phyloP scores from a whole-genome alignment of 169 alveolate species.

The Eimeria necatrix region DNA sequence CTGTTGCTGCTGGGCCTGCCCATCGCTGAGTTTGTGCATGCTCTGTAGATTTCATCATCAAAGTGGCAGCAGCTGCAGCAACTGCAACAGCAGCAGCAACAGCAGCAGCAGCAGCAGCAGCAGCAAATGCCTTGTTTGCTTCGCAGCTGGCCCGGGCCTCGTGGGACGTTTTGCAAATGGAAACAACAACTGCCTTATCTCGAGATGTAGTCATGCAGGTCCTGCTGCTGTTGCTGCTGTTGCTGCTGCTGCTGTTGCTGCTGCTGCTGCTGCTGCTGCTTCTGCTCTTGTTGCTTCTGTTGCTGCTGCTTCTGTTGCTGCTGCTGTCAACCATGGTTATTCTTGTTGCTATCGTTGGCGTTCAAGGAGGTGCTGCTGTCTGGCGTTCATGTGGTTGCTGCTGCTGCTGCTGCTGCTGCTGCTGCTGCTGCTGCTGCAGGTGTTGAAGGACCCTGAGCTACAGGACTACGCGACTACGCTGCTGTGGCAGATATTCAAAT shows the following conservation, averaged over 20 bases:
- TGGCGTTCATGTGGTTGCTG: background rate
- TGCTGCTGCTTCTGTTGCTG: background rate
- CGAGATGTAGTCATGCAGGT: background rate
- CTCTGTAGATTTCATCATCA: too few relatives aligned
- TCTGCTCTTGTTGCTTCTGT: too few relatives aligned
- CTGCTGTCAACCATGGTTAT: background rate
- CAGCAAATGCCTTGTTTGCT: too few relatives aligned
- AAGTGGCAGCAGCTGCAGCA: too few relatives aligned
- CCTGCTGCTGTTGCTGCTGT: background rate
- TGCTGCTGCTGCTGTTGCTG: too few relatives aligned
- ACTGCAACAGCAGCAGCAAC: too few relatives aligned
- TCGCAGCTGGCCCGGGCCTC: background rate
- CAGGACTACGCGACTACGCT: slow-evolving; percentile 1
- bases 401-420: background rate
- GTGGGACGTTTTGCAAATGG: background rate
- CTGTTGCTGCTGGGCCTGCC: too few relatives aligned
- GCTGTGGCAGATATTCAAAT: background rate
- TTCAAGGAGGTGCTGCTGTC: background rate
- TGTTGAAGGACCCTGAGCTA: slow-evolving; percentile 1
- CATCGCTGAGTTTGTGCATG: too few relatives aligned
- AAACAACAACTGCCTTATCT: background rate
- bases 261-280: too few relatives aligned
- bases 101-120: too few relatives aligned
- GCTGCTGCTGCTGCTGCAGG: slow-evolving; percentile 39
- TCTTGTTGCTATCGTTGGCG: background rate